phyloP scores from a whole-genome alignment of 139 green algal species.

The Picochlorum costavermella region DNA sequence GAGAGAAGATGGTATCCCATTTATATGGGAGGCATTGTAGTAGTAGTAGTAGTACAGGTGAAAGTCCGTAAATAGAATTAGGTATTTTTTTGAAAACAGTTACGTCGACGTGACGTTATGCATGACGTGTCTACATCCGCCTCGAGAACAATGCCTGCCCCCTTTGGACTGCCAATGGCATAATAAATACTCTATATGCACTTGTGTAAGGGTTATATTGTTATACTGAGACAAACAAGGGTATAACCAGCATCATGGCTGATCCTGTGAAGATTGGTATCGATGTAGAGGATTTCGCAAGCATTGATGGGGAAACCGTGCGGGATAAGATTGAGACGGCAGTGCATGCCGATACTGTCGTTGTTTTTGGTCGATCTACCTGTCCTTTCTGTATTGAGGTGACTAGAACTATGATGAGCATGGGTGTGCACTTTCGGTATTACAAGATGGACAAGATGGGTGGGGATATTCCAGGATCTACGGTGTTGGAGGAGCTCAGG shows the following conservation, averaged over 20 bases:
- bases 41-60: not conserved
- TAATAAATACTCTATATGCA: no score
- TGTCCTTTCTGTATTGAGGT: slow-evolving; percentile 38
- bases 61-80: not conserved
- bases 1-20: slow-evolving; percentile 77
- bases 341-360: slow-evolving; percentile 15
- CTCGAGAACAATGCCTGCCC: no score
- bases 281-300: slow-evolving; percentile 12
- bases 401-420: not conserved
- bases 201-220: no score
- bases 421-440: slow-evolving; percentile 5
- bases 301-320: slow-evolving; percentile 4
- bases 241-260: no score
- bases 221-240: no score
- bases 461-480: not conserved
- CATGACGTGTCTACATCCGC: no score
- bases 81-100: no score
- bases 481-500: slow-evolving; percentile 28
- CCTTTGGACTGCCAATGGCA: no score
- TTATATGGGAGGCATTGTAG: slow-evolving; percentile 38
- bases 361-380: slow-evolving; percentile 24
- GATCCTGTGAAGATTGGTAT: no score
- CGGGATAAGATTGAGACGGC: slow-evolving; percentile 14
- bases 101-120: no score
- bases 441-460: slow-evolving; percentile 22